phyloP scores from a whole-genome alignment of 2,329 filamentous ascomycete species.

The Tolypocladium ovalisporum region DNA sequence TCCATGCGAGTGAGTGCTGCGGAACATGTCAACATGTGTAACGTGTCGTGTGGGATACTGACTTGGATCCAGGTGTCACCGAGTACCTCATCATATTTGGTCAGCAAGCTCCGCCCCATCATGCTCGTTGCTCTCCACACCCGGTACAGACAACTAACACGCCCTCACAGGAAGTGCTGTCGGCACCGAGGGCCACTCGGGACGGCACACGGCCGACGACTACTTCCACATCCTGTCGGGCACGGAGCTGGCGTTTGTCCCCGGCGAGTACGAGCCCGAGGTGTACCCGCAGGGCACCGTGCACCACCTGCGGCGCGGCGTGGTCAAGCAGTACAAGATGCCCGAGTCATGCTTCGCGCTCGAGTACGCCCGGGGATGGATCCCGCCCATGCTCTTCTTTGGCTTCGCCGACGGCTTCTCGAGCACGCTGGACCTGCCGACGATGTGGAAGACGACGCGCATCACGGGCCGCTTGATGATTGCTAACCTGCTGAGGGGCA shows the following conservation, averaged over 20 bases:
- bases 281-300: slow-evolving; percentile 58
- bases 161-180: slow-evolving; percentile 46
- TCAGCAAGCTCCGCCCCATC: slow-evolving; percentile 11
- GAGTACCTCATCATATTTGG: slow-evolving; percentile 87
- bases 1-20: slow-evolving; percentile 61
- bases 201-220: slow-evolving; percentile 84
- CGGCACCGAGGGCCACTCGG: slow-evolving; percentile 80
- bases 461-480: slow-evolving; percentile 72
- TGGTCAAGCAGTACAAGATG: slow-evolving; percentile 78
- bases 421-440: slow-evolving; percentile 77
- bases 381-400: slow-evolving; percentile 86
- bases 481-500: slow-evolving; percentile 56
- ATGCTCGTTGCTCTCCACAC: not conserved
- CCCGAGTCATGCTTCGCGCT: slow-evolving; percentile 66
- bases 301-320: slow-evolving; percentile 61
- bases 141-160: not conserved
- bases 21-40: not conserved
- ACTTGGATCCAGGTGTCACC: slow-evolving; percentile 47
- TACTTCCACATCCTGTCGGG: slow-evolving; percentile 87
- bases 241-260: slow-evolving; percentile 64
- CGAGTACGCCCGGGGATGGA: slow-evolving; percentile 81
- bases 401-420: slow-evolving; percentile 73
- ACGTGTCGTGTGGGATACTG: not conserved
- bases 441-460: slow-evolving; percentile 65
- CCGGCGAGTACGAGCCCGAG: slow-evolving; percentile 56